phyloP scores from a whole-genome alignment of 306 rosid species.

The Prunus mongolica region DNA sequence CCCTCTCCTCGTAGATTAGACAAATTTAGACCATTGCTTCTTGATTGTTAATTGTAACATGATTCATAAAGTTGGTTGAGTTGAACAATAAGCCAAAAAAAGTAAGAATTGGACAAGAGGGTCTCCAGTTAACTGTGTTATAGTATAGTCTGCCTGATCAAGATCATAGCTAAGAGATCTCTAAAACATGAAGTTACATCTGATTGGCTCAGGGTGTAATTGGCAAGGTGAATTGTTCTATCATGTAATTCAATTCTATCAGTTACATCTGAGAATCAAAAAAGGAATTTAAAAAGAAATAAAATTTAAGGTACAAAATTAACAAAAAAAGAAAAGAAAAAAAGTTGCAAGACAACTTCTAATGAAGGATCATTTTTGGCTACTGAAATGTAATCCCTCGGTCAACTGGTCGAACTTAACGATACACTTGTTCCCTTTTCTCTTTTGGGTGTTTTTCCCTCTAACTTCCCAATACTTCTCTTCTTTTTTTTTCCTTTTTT shows the following conservation, averaged over 20 bases:
- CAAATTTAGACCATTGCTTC: no score
- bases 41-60: not conserved
- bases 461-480: constrained; percentile 33
- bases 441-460: constrained; percentile 12
- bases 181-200: not conserved
- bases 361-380: constrained; percentile 40
- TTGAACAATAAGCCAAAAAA: not conserved
- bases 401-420: constrained; percentile 37
- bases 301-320: constrained; percentile 64
- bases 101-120: not conserved
- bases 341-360: constrained; percentile 34
- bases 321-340: constrained; percentile 34
- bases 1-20: no score
- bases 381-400: constrained; percentile 42
- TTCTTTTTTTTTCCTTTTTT: constrained; percentile 12
- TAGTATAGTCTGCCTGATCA: not conserved
- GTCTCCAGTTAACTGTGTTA: no score
- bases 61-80: not conserved
- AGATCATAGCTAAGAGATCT: not conserved
- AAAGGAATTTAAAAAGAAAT: constrained; percentile 38
- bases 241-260: constrained; percentile 70
- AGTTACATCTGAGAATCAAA: constrained; percentile 55
- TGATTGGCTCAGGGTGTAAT: not conserved
- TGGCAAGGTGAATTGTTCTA: constrained; percentile 45
- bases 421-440: constrained; percentile 50